Base-by-base conservation (phyloP, 1,284 basidiomycete genomes). In the Clitocybe nebularis region DNA sequence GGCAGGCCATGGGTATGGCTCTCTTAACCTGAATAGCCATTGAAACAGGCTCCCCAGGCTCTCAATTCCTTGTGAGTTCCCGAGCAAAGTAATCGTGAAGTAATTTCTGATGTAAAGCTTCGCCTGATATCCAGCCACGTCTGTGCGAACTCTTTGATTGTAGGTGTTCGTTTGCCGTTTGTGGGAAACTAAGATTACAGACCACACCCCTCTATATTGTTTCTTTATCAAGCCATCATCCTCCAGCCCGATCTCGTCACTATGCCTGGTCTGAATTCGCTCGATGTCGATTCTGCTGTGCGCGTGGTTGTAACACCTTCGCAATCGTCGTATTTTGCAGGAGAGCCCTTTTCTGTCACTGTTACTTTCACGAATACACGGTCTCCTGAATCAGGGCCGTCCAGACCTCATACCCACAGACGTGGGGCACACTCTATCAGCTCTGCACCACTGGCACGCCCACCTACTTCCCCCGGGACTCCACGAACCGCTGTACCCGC, bases 311-410 rank as follows among this genome's bases (percentile, higher is more conserved):
- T 86, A 19, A 74, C 81, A 0, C 93, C 93, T 2, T 74, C 84
- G 0, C 86, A 93, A 50, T 88, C 90, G 0, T 89, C 90, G 0
- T 96, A 89, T 67, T 97, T 94, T 62, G 92, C 93, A 1, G 93
- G 93, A 47, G 93, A 97, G 62, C 71, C 78, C 0, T 90, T 95
- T 63, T 72, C 81, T 4, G 89, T 90, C 11, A 84, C 79, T 3
- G 83, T 97, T 57, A 86, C 89, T 0, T 92, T 96, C 64, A 86
- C 86, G 34, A 96, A 95, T 61, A 87, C 82, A 4, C 78, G 77
- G 13, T 71, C 77, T 5, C 63, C 69, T n/a, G 67, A 71, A 28
- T 61, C 69, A 1, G 58, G 54, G 3, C 63, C 69, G 17, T 64
- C 68, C 3, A 56, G 47, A 39, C 40, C 57, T 9, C 64, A 61